phyloP scores from a whole-genome alignment of 2,329 filamentous ascomycete species.

The Calonectria naviculata region DNA sequence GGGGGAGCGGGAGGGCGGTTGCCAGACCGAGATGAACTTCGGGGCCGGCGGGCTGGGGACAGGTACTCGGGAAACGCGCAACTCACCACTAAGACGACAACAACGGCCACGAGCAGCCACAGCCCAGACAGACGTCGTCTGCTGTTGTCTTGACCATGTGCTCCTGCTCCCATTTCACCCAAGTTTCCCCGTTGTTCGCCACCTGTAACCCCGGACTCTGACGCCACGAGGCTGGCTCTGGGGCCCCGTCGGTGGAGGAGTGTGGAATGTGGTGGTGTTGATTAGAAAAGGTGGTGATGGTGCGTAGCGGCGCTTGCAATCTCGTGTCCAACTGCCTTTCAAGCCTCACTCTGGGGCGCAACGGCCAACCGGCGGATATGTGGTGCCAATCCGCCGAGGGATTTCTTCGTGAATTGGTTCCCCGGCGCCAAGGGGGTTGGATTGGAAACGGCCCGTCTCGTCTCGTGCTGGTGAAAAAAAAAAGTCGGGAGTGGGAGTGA shows the following conservation, averaged over 20 bases:
- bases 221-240: slow-evolving; percentile 10
- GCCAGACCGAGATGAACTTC: slow-evolving; percentile 24
- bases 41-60: slow-evolving; percentile 28
- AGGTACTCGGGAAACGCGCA: background rate
- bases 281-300: background rate
- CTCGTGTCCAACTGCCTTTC: slow-evolving; percentile 11
- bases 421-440: slow-evolving; percentile 10
- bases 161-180: slow-evolving; percentile 13
- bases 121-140: slow-evolving; percentile 20
- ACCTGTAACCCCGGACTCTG: slow-evolving; percentile 17
- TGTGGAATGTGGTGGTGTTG: background rate
- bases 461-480: slow-evolving; percentile 17
- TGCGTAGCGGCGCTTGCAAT: background rate
- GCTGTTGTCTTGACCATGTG: slow-evolving; percentile 20
- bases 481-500: slow-evolving; percentile 7
- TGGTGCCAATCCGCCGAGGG: slow-evolving; percentile 10
- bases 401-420: slow-evolving; percentile 9
- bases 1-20: slow-evolving; percentile 32
- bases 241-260: background rate
- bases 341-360: slow-evolving; percentile 3
- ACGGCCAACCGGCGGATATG: slow-evolving; percentile 14
- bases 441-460: slow-evolving; percentile 23
- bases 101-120: slow-evolving; percentile 22
- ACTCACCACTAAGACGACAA: slow-evolving; percentile 38
- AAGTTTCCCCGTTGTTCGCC: background rate